phyloP scores from a whole-genome alignment of 2,329 filamentous ascomycete genomes.

The Ceratocystis huliohia region DNA sequence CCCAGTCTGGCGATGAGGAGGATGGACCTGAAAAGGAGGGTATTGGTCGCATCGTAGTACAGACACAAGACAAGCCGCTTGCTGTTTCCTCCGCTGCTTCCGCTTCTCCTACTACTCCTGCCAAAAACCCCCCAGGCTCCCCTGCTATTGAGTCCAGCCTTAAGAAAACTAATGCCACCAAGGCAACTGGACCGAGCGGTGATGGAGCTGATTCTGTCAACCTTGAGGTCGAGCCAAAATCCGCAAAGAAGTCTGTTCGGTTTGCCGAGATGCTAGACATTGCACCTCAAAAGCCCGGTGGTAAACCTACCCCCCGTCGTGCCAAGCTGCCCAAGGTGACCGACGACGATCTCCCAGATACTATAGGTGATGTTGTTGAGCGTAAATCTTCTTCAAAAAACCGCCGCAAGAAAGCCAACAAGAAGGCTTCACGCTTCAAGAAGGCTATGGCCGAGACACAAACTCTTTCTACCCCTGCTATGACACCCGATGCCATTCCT shows the following conservation, averaged over 20 bases:
- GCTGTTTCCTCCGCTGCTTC: constrained; percentile 16
- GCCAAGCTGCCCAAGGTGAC: constrained; percentile 21
- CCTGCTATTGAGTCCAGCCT: constrained; percentile 23
- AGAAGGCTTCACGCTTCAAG: constrained; percentile 41
- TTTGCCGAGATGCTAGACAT: constrained; percentile 67
- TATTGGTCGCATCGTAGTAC: constrained; percentile 46
- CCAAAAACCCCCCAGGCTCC: not conserved
- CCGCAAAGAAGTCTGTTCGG: constrained; percentile 57
- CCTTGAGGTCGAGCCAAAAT: constrained; percentile 17
- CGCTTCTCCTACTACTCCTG: not conserved
- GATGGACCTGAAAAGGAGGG: constrained; percentile 36
- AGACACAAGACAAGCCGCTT: constrained; percentile 21
- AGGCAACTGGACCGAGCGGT: constrained; percentile 20
- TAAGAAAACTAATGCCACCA: constrained; percentile 25
- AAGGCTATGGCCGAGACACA: constrained; percentile 27
- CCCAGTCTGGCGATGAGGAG: constrained; percentile 29
- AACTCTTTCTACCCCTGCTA: constrained; percentile 7
- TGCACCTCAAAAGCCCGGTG: constrained; percentile 32
- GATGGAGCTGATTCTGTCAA: constrained; percentile 15
- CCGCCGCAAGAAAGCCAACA: constrained; percentile 21
- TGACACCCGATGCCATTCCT: constrained; percentile 18
- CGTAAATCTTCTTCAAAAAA: constrained; percentile 26
- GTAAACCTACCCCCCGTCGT: constrained; percentile 13
- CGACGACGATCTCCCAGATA: constrained; percentile 24
- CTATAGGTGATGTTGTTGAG: constrained; percentile 40